Conservation (phyloP, 1,284 basidiomycete genomes). For the Lignosus rhinocerotis region DNA sequence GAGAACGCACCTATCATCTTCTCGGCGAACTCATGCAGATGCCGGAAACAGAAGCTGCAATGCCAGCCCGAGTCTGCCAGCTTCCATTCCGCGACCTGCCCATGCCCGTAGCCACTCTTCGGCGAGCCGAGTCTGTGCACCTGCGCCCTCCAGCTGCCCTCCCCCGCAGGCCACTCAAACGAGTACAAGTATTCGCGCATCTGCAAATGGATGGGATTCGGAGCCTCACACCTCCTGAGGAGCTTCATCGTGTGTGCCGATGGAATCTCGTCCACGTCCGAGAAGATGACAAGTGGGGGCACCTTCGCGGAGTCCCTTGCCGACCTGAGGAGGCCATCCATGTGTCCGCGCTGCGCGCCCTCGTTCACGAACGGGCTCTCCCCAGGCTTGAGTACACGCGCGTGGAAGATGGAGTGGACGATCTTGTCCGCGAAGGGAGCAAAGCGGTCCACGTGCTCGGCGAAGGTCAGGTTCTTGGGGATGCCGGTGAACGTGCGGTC, state of each 20-base stretch:
- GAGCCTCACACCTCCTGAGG: slow-evolving; percentile 59
- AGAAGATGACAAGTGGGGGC: slow-evolving; percentile 59
- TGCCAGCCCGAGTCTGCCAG: slow-evolving; percentile 66
- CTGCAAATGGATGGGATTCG: slow-evolving; percentile 59
- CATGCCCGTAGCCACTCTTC: slow-evolving; percentile 49
- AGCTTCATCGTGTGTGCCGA: slow-evolving; percentile 55
- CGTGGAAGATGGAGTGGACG: slow-evolving; percentile 43
- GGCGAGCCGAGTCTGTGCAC: slow-evolving; percentile 44
- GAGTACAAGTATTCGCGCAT: slow-evolving; percentile 69
- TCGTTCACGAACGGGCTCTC: slow-evolving; percentile 44
- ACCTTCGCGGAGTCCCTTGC: slow-evolving; percentile 35
- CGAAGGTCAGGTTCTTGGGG: slow-evolving; percentile 56
- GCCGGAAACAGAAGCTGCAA: slow-evolving; percentile 67
- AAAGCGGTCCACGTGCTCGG: slow-evolving; percentile 48
- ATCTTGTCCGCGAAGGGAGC: slow-evolving; percentile 54
- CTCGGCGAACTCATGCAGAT: slow-evolving; percentile 56
- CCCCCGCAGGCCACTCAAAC: slow-evolving; percentile 24
- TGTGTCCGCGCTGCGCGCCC: slow-evolving; percentile 36
- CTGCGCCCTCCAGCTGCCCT: slow-evolving; percentile 49
- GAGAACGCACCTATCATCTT: slow-evolving; percentile 49
- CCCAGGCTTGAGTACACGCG: slow-evolving; percentile 22
- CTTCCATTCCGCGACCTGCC: slow-evolving; percentile 50
- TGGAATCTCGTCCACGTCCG: slow-evolving; percentile 73
- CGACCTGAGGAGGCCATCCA: slow-evolving; percentile 45
- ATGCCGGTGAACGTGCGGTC: slow-evolving; percentile 63